These are phyloP conservation scores for Ceriops decandra DNA, from an alignment of 345 rosid genomes.

Conservation along the genomic window DNA sequence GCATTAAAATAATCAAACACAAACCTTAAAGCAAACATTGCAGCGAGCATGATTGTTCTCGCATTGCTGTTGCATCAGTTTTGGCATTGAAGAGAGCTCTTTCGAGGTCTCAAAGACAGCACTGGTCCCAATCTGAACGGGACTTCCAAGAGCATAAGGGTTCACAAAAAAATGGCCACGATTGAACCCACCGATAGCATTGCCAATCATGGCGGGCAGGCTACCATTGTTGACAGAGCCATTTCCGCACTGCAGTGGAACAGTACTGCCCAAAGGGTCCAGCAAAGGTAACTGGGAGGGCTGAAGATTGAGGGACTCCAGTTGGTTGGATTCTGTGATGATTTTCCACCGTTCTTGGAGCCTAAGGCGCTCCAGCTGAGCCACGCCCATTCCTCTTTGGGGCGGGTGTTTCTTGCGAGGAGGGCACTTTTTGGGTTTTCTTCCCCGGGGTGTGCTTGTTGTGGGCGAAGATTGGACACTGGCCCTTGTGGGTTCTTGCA, in stretches of 20 bases:
- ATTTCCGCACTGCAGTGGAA: conserved; percentile 30
- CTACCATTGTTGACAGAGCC: conserved; percentile 30
- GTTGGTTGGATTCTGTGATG: conserved; percentile 23
- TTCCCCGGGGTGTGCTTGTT: not conserved
- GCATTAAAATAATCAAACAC: not conserved
- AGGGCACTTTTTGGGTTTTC: conserved; percentile 18
- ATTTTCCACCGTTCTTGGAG: conserved; percentile 39
- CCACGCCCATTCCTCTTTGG: conserved; percentile 81
- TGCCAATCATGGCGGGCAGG: conserved; percentile 3
- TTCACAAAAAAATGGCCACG: conserved; percentile 39
- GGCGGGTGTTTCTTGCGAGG: conserved; percentile 45
- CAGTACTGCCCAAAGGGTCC: conserved; percentile 11
- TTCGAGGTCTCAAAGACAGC: conserved; percentile 28
- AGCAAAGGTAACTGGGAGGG: not conserved
- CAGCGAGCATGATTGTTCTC: conserved; percentile 26
- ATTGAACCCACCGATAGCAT: conserved; percentile 21
- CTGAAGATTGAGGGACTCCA: not conserved
- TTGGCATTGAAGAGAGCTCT: conserved; percentile 95
- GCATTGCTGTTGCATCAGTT: conserved; percentile 25
- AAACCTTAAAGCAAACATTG: conserved; percentile 59
- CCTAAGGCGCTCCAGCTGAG: conserved; percentile 54
- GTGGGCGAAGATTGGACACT: not conserved
- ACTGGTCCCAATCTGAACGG: conserved; percentile 11
- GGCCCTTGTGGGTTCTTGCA: conserved; percentile 21
- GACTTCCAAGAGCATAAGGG: conserved; percentile 26